Base-by-base conservation (phyloP, 768 basidiomycete species). In the Leccinum sublutescens region DNA sequence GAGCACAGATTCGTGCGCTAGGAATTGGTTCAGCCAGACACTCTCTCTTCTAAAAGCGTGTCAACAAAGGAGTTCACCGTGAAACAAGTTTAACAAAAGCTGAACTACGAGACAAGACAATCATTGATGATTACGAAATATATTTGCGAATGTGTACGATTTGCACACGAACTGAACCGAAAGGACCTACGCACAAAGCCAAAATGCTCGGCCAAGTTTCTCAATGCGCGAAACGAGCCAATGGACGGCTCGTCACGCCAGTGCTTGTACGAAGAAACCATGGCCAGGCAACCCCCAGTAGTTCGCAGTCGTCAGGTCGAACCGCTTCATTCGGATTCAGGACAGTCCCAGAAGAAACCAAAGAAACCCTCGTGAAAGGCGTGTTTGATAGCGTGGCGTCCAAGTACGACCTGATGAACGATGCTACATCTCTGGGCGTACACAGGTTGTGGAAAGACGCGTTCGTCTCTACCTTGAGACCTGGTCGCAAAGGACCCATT, bases 391-490 rank as follows among this genome's bases (percentile, higher is more conserved):
- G 93, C 7, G 97, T 99, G 58, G 95, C 97, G 47, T 89, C 92
- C 36, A 89, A 84, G 49, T 99, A 99, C 76, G 97, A 98, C 75
- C 74, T 98, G 45, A 97, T 99, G 96, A 99, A 99, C 80, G 97
- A 98, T 71, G 93, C 95, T n/a, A 91, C 95, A 74, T 98, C 97
- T 3, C 76, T 98, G 61, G 97, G 97, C 36, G 88, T 98, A 10
- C 97, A 98, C 71, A 83, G 97, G 55, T 77, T 99, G 23, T 99
- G 97, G 97, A 99, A 98, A 76, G 95, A 98, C 73, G 80, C 86
- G 17, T 91, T 92, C 69, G 87, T 98, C 27, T 82, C 85, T 1
- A 76, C 80, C 0, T 74, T 98, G 60, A 82, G 84, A 63, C 95
- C 92, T 4, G 92, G 93, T 40, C 83, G 83, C 55, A 85, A 82